phyloP scores from a whole-genome alignment of 2,329 filamentous ascomycete species.

The Trichoderma gracile region DNA sequence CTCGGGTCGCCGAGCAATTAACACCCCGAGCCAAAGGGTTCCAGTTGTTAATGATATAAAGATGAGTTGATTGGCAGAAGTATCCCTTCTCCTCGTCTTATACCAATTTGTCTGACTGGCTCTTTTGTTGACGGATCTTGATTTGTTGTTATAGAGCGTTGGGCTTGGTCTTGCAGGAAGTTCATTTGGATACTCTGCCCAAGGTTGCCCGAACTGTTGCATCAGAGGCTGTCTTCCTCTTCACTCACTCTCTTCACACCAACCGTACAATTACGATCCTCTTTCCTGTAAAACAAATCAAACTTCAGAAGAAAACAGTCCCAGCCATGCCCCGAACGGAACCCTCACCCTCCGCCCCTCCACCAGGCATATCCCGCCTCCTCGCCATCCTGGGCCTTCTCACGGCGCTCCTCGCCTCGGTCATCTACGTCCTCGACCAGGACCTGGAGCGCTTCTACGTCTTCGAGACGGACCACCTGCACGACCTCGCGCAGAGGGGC shows the following conservation, averaged over 20 bases:
- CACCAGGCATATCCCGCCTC: constrained; percentile 39
- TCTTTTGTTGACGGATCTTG: not conserved
- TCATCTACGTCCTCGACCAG: constrained; percentile 59
- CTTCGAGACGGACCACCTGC: constrained; percentile 68
- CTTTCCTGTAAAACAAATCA: too few relatives aligned
- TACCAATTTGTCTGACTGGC: not conserved
- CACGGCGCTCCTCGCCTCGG: constrained; percentile 54
- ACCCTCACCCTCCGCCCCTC: constrained; percentile 13
- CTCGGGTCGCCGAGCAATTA: not conserved
- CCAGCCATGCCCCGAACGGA: constrained; percentile 27
- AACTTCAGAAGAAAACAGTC: too few relatives aligned
- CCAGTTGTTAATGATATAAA: too few relatives aligned
- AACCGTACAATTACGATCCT: too few relatives aligned
- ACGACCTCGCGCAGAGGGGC: constrained; percentile 66
- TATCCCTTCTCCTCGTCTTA: not conserved
- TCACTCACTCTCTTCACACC: too few relatives aligned
- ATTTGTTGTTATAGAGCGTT: not conserved
- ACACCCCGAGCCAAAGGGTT: too few relatives aligned
- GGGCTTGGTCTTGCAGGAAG: too few relatives aligned
- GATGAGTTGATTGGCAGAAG: too few relatives aligned
- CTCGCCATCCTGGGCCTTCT: constrained; percentile 55
- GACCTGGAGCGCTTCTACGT: constrained; percentile 70
- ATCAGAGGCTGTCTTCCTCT: too few relatives aligned
- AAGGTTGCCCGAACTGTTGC: too few relatives aligned
- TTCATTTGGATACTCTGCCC: too few relatives aligned